Base-by-base conservation (phyloP, 345 rosid species). In the Pseudoturritis turrita region DNA sequence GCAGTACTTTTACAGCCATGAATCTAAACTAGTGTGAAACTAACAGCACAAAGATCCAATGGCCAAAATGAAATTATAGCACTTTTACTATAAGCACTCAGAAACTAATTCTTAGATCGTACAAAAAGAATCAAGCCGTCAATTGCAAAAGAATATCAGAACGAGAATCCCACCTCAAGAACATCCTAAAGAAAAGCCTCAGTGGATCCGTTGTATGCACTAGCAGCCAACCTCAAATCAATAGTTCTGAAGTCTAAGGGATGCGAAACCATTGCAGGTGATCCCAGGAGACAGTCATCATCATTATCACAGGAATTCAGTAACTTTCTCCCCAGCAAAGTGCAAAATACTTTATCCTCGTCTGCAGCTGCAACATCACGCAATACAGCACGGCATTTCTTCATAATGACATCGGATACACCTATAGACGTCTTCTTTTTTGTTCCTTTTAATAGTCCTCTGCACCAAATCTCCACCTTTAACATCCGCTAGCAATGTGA, bases 131-230 rank as follows among this genome's bases (percentile, higher is more conserved):
- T 7, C 13, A 35, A 18, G 61, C 21, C 65, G 49, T 65, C 43
- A 65, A 57, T 28, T 66, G 67, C 28, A 55, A 35, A 65, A 29
- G 21, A 29, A 17, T 60, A 23, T 11, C 49, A 75, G 35, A 44
- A 45, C 25, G 35, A 36, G 29, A 77, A 62, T 52, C 85, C 77
- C 73, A 94, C 98, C 97, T 94, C 97, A 62, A 71, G 90, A 79
- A 94, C 87, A 87, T 94, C 98, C 81, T 94, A 93, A 40, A 89
- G 87, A 84, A 89, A 94, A 78, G 97, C 86, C n/a, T 89, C 96
- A 73, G 80, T 86, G 54, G 93, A 94, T 73, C 96, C 85, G 46
- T 85, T 85, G 71, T 94, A 94, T 7, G 91, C 95, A 70, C 97
- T 96, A 69, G 82, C 83, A 26, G 91, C 97, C 83, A 94, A 83